phyloP scores from a whole-genome alignment of 768 basidiomycete genomes.

The Panellus pusillus region DNA sequence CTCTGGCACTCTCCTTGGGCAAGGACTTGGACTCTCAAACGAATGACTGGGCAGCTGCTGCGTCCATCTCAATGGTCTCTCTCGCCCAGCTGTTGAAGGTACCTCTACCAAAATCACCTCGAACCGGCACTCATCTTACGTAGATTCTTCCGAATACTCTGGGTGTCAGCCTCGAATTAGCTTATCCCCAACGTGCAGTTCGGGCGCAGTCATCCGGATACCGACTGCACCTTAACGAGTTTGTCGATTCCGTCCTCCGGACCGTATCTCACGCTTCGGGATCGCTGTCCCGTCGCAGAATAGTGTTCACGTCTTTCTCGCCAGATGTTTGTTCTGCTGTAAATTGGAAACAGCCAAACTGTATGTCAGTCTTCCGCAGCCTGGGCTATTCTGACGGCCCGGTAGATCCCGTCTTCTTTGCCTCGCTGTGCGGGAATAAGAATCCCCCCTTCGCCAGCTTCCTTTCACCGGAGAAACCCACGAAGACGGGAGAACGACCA shows the following conservation, averaged over 20 bases:
- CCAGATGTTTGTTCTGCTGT: conserved; percentile 87
- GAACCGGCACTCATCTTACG: conserved; percentile 3
- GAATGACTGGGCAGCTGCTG: conserved; percentile 45
- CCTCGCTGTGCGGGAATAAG: conserved; percentile 78
- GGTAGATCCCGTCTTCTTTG: conserved; percentile 93
- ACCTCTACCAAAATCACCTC: not conserved
- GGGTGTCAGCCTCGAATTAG: conserved; percentile 83
- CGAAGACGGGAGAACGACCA: conserved; percentile 55
- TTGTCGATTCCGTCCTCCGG: conserved; percentile 82
- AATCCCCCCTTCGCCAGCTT: conserved; percentile 37
- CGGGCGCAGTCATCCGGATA: conserved; percentile 51
- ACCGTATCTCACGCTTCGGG: conserved; percentile 74
- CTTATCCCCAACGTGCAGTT: conserved; percentile 51
- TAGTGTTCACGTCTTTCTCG: conserved; percentile 91
- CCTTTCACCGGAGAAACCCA: conserved; percentile 40
- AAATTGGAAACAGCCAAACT: conserved; percentile 99
- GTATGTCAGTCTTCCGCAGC: conserved; percentile 45
- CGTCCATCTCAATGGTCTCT: conserved; percentile 63
- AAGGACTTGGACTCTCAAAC: conserved; percentile 39
- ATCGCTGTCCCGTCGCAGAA: conserved; percentile 61
- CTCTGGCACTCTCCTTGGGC: conserved; percentile 55
- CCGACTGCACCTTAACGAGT: conserved; percentile 71
- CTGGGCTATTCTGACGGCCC: conserved; percentile 7
- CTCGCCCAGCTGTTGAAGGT: conserved; percentile 79
- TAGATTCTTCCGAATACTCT: conserved; percentile 61